Evolutionary conservation across 345 rosid genomes (phyloP), one percentile per base, ranked within the genome.

Genomic region (Punica granatum): DNA sequence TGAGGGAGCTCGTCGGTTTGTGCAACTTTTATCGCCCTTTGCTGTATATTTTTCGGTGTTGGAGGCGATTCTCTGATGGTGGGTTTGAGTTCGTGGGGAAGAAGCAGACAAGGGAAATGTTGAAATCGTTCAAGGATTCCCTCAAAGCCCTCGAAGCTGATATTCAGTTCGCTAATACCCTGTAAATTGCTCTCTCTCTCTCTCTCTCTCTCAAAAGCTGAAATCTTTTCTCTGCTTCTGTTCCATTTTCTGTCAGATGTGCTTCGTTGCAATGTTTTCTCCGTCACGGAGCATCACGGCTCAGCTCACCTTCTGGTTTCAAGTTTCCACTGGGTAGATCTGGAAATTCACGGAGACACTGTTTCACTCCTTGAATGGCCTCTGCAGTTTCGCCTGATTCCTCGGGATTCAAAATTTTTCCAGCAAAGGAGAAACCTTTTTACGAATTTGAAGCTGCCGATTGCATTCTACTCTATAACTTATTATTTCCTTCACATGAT

Each of bases 131-230:
- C 69, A 93, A 89, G 83, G 97, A 93, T 78, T 90, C 99, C 46
- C 88, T 93, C 30, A 93, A 93, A 76, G 92, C 97, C 65, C 96
- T 93, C 42, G 97, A 93, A 84, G 97, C 99, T 72, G 99, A 93
- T 85, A 93, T 93, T 46, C 98, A 93, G 79, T 87, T 89, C 68
- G 98, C 98, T 76, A 93, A 93, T 73, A 86, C 97, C 64, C 80
- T 93, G 99, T 93, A 87, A 36, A 37, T 19, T 37, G 6, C 46
- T 36, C 60, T 25, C 71, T 35, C 6, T 31, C 19, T 49, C 61
- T 69, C 7, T 21, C 9, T 49, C 5, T 41, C 69, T 64, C 32
- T 39, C 41, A 56, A 0, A 8, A 59, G 12, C 13, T 26, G 21
- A 44, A 21, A 14, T 11, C 3, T 26, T 41, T 67, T 66, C 32